Percentiles rank a stretch among this genome's conserved stretches.
These are phyloP conservation scores for Elaeagnus macrophylla DNA, from an alignment of 306 rosid species.

Conservation along the genomic window DNA sequence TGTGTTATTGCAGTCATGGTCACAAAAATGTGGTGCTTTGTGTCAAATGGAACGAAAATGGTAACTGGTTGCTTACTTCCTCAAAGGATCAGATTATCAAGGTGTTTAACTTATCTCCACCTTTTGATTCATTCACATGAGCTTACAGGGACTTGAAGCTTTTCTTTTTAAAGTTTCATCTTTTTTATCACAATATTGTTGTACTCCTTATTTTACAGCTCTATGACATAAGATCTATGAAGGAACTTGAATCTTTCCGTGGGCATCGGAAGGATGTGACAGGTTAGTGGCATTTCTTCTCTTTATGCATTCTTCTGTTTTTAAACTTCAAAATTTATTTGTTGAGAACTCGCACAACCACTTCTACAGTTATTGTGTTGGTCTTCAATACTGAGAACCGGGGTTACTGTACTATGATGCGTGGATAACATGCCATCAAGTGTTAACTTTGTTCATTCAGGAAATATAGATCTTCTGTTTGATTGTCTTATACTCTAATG, in stretches of 20 bases:
- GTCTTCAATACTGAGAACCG: no score
- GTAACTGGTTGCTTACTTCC: slow-evolving; percentile 84
- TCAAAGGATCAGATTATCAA: slow-evolving; percentile 87
- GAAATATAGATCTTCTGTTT: no score
- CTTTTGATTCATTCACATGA: not conserved
- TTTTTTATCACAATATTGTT: slow-evolving; percentile 6
- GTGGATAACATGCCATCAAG: no score
- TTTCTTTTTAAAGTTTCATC: slow-evolving; percentile 4
- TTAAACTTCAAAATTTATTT: no score
- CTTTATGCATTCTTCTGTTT: not conserved
- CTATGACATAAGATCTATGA: slow-evolving; percentile 95
- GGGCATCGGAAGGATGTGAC: slow-evolving; percentile 97
- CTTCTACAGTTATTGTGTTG: not conserved
- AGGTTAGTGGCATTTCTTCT: slow-evolving; percentile 37
- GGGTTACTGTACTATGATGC: no score
- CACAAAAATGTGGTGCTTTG: slow-evolving; percentile 83
- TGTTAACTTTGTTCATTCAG: no score
- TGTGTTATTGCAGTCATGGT: slow-evolving; percentile 70
- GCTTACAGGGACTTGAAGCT: slow-evolving; percentile 1
- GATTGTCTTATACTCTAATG: no score
- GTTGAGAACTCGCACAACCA: not conserved
- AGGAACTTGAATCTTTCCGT: slow-evolving; percentile 97
- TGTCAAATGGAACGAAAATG: slow-evolving; percentile 91
- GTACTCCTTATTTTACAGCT: slow-evolving; percentile 45
- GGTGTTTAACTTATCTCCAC: slow-evolving; percentile 28